Percentiles rank a stretch among this genome's conserved stretches.
phyloP scores from a whole-genome alignment of 305 asterid species.

The Solanum hybrid region DNA sequence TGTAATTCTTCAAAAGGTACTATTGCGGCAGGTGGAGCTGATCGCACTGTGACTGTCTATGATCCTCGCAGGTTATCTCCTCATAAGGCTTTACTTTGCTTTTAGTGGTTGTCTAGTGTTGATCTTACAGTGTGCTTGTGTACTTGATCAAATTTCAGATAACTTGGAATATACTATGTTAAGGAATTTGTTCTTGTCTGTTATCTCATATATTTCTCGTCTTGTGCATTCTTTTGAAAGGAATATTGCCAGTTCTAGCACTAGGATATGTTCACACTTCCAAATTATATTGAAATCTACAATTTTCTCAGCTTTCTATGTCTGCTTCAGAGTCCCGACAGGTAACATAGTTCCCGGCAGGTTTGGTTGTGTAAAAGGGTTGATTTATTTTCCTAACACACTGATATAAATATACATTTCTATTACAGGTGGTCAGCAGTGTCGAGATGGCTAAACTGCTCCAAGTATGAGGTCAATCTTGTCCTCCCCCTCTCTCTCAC shows the following conservation, averaged over 20 bases:
- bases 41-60: constrained; percentile 74
- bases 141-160: not conserved
- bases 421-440: constrained; percentile 67
- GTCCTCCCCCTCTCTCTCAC: not conserved
- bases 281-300: not conserved
- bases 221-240: not conserved
- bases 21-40: constrained; percentile 82
- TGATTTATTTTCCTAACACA: not conserved
- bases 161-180: not conserved
- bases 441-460: constrained; percentile 75
- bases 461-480: constrained; percentile 68
- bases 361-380: not conserved
- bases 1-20: constrained; percentile 59
- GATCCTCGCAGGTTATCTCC: constrained; percentile 82
- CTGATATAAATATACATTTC: constrained; percentile 8
- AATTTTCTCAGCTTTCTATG: not conserved
- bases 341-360: not conserved
- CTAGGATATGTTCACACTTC: not conserved
- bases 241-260: constrained; percentile 3
- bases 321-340: not conserved
- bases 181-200: not conserved
- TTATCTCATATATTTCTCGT: not conserved
- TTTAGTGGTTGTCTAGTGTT: not conserved
- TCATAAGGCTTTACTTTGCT: not conserved
- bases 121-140: not conserved